These are phyloP conservation scores for Leishmania gerbilli DNA, from an alignment of 208 protist species.

Conservation along the genomic window DNA sequence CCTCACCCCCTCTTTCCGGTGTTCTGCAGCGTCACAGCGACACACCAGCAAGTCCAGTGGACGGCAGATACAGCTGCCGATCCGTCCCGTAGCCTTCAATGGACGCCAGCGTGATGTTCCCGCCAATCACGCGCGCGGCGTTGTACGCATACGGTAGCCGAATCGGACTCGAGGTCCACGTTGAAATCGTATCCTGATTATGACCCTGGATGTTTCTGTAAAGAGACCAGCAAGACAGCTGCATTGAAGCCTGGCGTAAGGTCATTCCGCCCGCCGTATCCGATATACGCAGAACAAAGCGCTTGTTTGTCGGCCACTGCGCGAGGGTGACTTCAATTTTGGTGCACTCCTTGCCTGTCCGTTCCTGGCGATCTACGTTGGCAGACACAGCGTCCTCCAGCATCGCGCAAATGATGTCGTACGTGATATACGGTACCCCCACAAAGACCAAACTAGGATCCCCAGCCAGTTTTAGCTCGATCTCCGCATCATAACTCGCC, in stretches of 20 bases:
- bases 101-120: slow-evolving; percentile 56
- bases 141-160: slow-evolving; percentile 62
- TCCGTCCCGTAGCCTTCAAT: slow-evolving; percentile 83
- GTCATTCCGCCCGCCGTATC: slow-evolving; percentile 74
- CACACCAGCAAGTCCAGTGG: slow-evolving; percentile 36
- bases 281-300: slow-evolving; percentile 59
- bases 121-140: slow-evolving; percentile 52
- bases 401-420: slow-evolving; percentile 73
- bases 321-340: slow-evolving; percentile 64
- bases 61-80: slow-evolving; percentile 58
- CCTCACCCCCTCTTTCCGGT: not conserved
- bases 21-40: slow-evolving; percentile 9
- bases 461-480: slow-evolving; percentile 54
- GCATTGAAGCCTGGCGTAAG: slow-evolving; percentile 33
- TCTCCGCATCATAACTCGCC: slow-evolving; percentile 46
- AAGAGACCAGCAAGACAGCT: slow-evolving; percentile 57
- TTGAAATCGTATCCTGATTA: slow-evolving; percentile 15
- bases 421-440: slow-evolving; percentile 68
- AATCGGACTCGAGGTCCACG: slow-evolving; percentile 71
- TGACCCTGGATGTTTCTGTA: slow-evolving; percentile 39
- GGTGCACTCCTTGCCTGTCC: slow-evolving; percentile 42
- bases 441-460: slow-evolving; percentile 49
- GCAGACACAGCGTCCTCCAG: slow-evolving; percentile 63
- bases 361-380: slow-evolving; percentile 61
- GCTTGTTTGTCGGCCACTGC: slow-evolving; percentile 45